Percentiles rank a stretch among this genome's conserved stretches.
Evolutionary conservation across 371 early-diverging fungal genomes (phyloP).

Genomic region (Mucor velutinosus): DNA sequence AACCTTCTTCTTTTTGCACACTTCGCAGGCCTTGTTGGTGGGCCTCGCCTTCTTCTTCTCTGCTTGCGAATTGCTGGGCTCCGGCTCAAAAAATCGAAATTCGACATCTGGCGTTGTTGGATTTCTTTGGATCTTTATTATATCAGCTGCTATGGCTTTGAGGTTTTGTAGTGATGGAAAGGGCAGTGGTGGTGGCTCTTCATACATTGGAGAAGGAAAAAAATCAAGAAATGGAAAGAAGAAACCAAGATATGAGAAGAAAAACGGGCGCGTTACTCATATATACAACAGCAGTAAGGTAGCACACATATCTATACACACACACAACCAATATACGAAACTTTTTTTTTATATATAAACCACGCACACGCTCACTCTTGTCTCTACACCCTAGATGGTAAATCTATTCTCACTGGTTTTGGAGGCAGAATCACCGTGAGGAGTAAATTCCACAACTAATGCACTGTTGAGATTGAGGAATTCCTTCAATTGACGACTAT

Average conservation of each 20-base stretch:
- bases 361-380: neutral
- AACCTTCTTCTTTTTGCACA: slow-evolving; percentile 22
- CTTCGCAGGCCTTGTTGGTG: slow-evolving; percentile 18
- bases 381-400: slow-evolving; percentile 16
- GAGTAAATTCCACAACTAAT: slow-evolving; percentile 30
- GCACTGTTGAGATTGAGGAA: slow-evolving; percentile 32
- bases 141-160: slow-evolving; percentile 10
- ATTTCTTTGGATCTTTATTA: slow-evolving; percentile 13
- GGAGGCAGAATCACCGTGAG: slow-evolving; percentile 32
- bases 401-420: slow-evolving; percentile 30
- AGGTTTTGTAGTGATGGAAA: slow-evolving; percentile 24
- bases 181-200: slow-evolving; percentile 17
- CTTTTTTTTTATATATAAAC: neutral
- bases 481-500: slow-evolving; percentile 57
- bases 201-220: slow-evolving; percentile 9
- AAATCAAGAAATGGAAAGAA: slow-evolving; percentile 1
- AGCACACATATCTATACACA: neutral
- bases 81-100: slow-evolving; percentile 10
- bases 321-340: neutral
- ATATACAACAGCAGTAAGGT: neutral
- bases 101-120: slow-evolving; percentile 18
- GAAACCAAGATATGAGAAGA: neutral
- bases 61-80: neutral
- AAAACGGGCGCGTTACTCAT: neutral
- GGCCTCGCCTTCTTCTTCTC: slow-evolving; percentile 3